Conservation (phyloP, 1,284 basidiomycete species). For the Melampsora occidentalis region DNA sequence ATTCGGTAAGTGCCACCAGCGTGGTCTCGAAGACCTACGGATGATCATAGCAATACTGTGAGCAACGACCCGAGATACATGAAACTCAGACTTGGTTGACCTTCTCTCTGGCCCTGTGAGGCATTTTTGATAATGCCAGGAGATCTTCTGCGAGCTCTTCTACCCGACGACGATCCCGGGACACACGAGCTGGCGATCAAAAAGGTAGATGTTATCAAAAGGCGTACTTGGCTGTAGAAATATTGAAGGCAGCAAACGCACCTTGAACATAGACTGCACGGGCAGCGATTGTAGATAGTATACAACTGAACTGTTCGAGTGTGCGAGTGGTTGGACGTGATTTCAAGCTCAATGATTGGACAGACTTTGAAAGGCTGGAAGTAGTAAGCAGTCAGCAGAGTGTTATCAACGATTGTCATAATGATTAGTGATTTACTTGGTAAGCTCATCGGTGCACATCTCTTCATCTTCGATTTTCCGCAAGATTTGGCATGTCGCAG, state of each 20-base stretch:
- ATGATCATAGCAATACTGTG: background rate
- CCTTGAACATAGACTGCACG: conserved; percentile 6
- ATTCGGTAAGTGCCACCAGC: conserved; percentile 23
- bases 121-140: conserved; percentile 35
- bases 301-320: background rate
- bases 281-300: background rate
- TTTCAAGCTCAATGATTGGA: background rate
- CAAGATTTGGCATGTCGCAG: conserved; percentile 19
- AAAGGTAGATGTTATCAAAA: background rate
- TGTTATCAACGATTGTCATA: too few species aligned
- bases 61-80: background rate
- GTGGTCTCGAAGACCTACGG: conserved; percentile 37
- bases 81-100: background rate
- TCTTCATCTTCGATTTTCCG: background rate
- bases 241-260: background rate
- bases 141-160: conserved; percentile 22
- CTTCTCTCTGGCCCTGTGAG: conserved; percentile 29
- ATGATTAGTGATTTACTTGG: too few species aligned
- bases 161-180: conserved; percentile 29
- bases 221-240: background rate
- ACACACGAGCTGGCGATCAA: conserved; percentile 18
- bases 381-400: too few species aligned
- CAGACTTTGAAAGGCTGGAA: conserved; percentile 2
- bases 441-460: background rate
- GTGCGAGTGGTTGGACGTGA: background rate